phyloP scores from a whole-genome alignment of 2,329 filamentous ascomycete genomes.

The Aspergillus sp. region DNA sequence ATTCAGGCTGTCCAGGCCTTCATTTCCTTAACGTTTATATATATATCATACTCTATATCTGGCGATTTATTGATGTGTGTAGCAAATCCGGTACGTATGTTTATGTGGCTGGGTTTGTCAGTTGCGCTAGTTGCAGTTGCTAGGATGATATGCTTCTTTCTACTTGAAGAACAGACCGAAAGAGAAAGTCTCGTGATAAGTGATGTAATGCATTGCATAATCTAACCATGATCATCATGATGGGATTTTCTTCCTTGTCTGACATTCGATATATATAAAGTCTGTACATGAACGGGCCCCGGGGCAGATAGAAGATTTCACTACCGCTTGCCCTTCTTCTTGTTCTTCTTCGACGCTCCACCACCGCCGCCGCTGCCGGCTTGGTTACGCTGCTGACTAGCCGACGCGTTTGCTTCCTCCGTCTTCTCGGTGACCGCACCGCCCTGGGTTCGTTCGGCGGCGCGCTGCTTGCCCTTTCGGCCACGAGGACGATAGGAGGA shows the following conservation, averaged over 20 bases:
- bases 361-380: conserved; percentile 33
- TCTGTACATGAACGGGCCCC: neutral
- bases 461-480: conserved; percentile 85
- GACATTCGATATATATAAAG: neutral
- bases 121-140: too few relatives aligned
- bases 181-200: neutral
- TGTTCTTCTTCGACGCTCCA: conserved; percentile 42
- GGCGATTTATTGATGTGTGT: too few relatives aligned
- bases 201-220: neutral
- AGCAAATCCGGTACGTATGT: too few relatives aligned
- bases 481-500: conserved; percentile 88
- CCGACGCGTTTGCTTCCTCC: conserved; percentile 49
- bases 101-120: too few relatives aligned
- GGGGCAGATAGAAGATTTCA: neutral
- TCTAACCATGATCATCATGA: neutral
- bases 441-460: conserved; percentile 77
- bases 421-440: conserved; percentile 73
- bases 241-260: neutral
- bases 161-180: too few relatives aligned
- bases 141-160: too few relatives aligned
- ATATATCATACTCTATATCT: too few relatives aligned
- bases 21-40: too few relatives aligned
- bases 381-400: conserved; percentile 32
- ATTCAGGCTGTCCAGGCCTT: too few relatives aligned
- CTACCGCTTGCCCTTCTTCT: conserved; percentile 54